These are phyloP conservation scores for Apiospora arundinis DNA, from an alignment of 2,329 filamentous ascomycete species.

Conservation along the genomic window DNA sequence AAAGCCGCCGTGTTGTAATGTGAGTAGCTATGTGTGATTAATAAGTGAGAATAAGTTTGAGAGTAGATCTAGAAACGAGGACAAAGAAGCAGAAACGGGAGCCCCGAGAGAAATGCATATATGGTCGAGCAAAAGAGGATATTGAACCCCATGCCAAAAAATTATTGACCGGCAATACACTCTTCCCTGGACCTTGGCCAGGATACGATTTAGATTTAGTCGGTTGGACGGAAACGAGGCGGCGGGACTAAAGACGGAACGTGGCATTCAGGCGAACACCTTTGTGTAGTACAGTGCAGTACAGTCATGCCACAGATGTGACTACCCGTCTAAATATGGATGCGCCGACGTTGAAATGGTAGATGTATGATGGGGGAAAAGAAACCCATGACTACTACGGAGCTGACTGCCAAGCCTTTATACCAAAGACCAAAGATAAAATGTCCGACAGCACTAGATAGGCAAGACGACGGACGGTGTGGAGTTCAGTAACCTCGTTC, in stretches of 20 bases:
- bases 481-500: neutral
- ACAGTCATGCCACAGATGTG: neutral
- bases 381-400: neutral
- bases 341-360: neutral
- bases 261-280: slow-evolving; percentile 15
- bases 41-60: neutral
- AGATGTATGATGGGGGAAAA: neutral
- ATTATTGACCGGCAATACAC: neutral
- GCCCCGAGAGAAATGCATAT: neutral
- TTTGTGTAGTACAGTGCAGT: neutral
- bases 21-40: too few relatives aligned
- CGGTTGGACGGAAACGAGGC: neutral
- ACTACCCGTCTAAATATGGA: neutral
- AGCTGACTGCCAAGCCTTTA: neutral
- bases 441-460: neutral
- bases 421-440: neutral
- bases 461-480: neutral
- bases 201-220: neutral
- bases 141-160: neutral
- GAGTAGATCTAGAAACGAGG: neutral
- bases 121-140: neutral
- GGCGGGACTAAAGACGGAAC: neutral
- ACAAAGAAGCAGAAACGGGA: neutral
- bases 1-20: neutral
- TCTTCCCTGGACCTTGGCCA: neutral